Base-by-base conservation (phyloP, 352 stramenopile genomes). In the Pythium rhizo-oryzae region DNA sequence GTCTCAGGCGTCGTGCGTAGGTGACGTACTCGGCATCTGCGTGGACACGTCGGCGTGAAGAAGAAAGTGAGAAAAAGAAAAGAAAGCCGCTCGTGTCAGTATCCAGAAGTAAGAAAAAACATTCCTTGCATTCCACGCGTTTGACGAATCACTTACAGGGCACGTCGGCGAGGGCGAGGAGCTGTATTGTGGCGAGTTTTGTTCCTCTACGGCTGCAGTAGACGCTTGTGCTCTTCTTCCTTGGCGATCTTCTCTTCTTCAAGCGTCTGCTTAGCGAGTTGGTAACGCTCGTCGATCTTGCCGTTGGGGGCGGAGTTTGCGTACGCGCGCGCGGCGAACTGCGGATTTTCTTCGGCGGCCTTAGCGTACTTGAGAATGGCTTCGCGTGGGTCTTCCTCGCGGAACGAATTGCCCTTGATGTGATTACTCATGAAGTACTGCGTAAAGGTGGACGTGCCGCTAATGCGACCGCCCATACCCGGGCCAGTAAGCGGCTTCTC, bases 401-500 rank as follows among this genome's bases (percentile, higher is more conserved):
- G 85, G 71, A 96, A 93, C 30, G 84, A 92, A 23, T 75, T 46
- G 53, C 60, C 85, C 72, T 92, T 93, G 74, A 96, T 89, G 47
- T 96, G 87, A 67, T 77, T 91, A 65, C 82, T 91, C 87, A 96
- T 96, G 37, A 94, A 96, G 62, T 90, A 93, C 62, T 96, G 87
- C 68, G 87, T 96, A 65, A 96, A 92, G 23, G 82, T 90, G n/a
- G 87, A 88, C 60, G 76, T 89, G 55, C 86, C 86, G 37, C 84
- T 90, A 59, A 93, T 92, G 62, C 85, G 84, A 30, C 88, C 88
- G 52, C 86, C 87, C 77, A 93, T 85, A 18, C 87, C 86, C 23
- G 85, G 85, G 0, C 88, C 86, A 11, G 85, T 90, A 21, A 93
- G 77, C 12, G 88, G 88, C 46, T 84, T 91, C 43, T 92, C 82